phyloP scores from a whole-genome alignment of 164 flowering plant genomes.

The Vitis cinerea region DNA sequence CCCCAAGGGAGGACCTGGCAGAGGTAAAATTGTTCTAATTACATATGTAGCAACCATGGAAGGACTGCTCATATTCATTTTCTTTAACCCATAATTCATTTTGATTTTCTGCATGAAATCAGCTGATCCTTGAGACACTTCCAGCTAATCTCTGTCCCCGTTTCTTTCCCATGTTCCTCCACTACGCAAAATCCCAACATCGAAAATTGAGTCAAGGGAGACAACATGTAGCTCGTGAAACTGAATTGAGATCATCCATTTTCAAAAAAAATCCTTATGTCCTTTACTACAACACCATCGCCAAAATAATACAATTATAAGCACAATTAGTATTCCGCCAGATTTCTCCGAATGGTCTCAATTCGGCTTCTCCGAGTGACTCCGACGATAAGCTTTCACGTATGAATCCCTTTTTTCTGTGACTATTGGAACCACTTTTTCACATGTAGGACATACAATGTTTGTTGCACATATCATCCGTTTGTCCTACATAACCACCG shows the following conservation, averaged over 20 bases:
- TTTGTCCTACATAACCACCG: slow-evolving; percentile 44
- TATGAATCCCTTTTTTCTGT: background rate
- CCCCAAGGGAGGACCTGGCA: slow-evolving; percentile 83
- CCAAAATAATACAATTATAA: slow-evolving; percentile 23
- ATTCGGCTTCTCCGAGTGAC: slow-evolving; percentile 40
- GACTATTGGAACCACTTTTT: background rate
- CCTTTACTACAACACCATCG: slow-evolving; percentile 17
- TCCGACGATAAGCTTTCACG: slow-evolving; percentile 20
- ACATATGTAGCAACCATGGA: slow-evolving; percentile 29
- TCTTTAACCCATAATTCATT: slow-evolving; percentile 47
- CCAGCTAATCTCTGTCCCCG: slow-evolving; percentile 60
- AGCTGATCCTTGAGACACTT: slow-evolving; percentile 56
- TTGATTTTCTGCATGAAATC: slow-evolving; percentile 82
- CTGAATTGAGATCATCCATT: slow-evolving; percentile 87
- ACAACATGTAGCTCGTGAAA: slow-evolving; percentile 39
- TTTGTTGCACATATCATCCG: slow-evolving; percentile 31
- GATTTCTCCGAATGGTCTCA: slow-evolving; percentile 5
- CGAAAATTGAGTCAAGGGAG: slow-evolving; percentile 41
- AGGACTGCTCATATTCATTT: background rate
- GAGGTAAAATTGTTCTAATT: slow-evolving; percentile 59
- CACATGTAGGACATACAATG: background rate
- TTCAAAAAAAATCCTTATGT: slow-evolving; percentile 15
- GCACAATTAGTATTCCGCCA: slow-evolving; percentile 5
- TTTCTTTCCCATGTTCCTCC: slow-evolving; percentile 38
- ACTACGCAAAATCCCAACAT: slow-evolving; percentile 45